These are phyloP conservation scores for Candida jianshihensis DNA, from an alignment of 805 yeast genomes.

Conservation along the genomic window DNA sequence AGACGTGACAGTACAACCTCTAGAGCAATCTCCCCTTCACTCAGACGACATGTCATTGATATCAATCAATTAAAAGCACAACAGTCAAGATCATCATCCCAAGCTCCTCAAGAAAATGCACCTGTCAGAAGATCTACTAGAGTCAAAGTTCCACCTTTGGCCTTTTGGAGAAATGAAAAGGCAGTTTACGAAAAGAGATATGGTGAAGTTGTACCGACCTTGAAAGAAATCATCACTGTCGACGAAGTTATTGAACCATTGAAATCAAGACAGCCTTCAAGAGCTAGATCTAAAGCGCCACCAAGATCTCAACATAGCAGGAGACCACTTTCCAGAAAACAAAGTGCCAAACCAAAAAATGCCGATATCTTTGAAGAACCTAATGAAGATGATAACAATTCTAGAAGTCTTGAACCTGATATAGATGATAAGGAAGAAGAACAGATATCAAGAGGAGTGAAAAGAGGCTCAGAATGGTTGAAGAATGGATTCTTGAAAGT, in stretches of 20 bases:
- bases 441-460: slow-evolving; percentile 22
- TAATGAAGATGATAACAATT: slow-evolving; percentile 18
- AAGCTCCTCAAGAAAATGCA: not conserved
- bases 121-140: slow-evolving; percentile 60
- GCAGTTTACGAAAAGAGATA: slow-evolving; percentile 46
- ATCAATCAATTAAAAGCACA: slow-evolving; percentile 2
- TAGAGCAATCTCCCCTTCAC: slow-evolving; percentile 1
- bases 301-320: slow-evolving; percentile 3
- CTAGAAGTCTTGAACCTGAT: not conserved
- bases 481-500: slow-evolving; percentile 32
- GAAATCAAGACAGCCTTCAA: slow-evolving; percentile 11
- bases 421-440: slow-evolving; percentile 13
- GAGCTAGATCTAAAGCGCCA: slow-evolving; percentile 9
- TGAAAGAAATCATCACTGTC: slow-evolving; percentile 49
- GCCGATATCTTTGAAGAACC: slow-evolving; percentile 22
- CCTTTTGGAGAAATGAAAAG: slow-evolving; percentile 79
- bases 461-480: slow-evolving; percentile 48
- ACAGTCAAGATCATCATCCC: slow-evolving; percentile 6
- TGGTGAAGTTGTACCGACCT: slow-evolving; percentile 42
- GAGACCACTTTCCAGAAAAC: slow-evolving; percentile 7
- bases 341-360: not conserved
- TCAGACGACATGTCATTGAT: slow-evolving; percentile 5
- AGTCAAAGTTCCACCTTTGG: slow-evolving; percentile 61
- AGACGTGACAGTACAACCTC: not conserved
- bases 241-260: slow-evolving; percentile 10